Conservation (phyloP, 768 basidiomycete genomes). For the Tricholoma sp. region DNA sequence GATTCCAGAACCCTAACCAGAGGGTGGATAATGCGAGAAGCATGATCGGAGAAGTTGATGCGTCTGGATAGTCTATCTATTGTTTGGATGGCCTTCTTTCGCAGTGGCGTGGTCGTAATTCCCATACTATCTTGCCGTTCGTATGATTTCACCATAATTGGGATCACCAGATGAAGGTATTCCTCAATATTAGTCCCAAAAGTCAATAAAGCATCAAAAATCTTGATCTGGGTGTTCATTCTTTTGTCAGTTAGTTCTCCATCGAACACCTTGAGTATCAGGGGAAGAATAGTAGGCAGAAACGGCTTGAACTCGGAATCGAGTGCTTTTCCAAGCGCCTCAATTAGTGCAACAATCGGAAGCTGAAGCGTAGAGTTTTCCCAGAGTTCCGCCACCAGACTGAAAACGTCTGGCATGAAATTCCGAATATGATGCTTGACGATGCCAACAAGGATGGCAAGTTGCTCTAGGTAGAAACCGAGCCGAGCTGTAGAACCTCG, state of each 20-base stretch:
- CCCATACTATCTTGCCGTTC: slow-evolving; percentile 64
- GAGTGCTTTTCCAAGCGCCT: slow-evolving; percentile 87
- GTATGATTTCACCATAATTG: slow-evolving; percentile 87
- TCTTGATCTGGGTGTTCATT: slow-evolving; percentile 75
- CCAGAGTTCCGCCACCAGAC: slow-evolving; percentile 88
- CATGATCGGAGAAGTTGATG: slow-evolving; percentile 97
- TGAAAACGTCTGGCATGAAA: slow-evolving; percentile 82
- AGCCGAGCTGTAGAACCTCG: slow-evolving; percentile 73
- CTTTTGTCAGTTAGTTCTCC: slow-evolving; percentile 81
- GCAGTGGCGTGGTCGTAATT: slow-evolving; percentile 60
- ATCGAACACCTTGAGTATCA: slow-evolving; percentile 87
- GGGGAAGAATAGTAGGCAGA: slow-evolving; percentile 82
- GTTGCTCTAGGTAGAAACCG: slow-evolving; percentile 91
- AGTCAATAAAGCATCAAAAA: slow-evolving; percentile 91
- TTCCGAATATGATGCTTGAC: slow-evolving; percentile 97
- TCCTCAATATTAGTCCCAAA: slow-evolving; percentile 98
- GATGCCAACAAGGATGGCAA: slow-evolving; percentile 91
- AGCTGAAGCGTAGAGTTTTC: slow-evolving; percentile 77
- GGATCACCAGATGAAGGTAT: slow-evolving; percentile 94
- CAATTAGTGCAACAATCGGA: slow-evolving; percentile 88
- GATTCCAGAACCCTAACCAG: slow-evolving; percentile 80
- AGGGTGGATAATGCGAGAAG: slow-evolving; percentile 95
- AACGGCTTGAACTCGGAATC: slow-evolving; percentile 98
- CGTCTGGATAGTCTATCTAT: slow-evolving; percentile 86
- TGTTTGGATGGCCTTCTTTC: slow-evolving; percentile 86